Percentiles rank a stretch among this genome's conserved stretches.
These are phyloP conservation scores for Aspergillus flavus DNA, from an alignment of 2,329 filamentous ascomycete species.

Conservation along the genomic window DNA sequence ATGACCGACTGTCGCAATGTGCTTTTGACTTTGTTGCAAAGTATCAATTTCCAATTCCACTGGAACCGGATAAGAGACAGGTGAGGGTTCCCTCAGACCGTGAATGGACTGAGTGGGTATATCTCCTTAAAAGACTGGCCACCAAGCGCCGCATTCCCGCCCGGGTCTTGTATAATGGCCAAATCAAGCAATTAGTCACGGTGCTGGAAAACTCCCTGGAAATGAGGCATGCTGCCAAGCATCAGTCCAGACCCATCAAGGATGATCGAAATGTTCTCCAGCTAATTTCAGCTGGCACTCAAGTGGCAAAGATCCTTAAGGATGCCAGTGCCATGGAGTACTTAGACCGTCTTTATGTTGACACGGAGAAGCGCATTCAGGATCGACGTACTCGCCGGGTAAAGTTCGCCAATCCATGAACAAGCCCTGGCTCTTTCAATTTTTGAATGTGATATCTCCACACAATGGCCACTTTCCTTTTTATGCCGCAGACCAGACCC, in stretches of 20 bases:
- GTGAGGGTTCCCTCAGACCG: constrained; percentile 74
- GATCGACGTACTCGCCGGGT: constrained; percentile 55
- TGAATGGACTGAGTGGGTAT: constrained; percentile 92
- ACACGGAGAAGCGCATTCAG: constrained; percentile 77
- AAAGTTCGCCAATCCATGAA: constrained; percentile 37
- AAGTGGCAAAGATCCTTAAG: constrained; percentile 85
- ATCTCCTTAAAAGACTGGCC: constrained; percentile 79
- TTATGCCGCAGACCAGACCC: constrained; percentile 1
- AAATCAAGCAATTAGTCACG: constrained; percentile 89
- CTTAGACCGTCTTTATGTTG: constrained; percentile 77
- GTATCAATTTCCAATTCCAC: constrained; percentile 85
- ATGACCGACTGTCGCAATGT: constrained; percentile 81
- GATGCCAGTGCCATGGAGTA: constrained; percentile 82
- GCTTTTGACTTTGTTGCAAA: constrained; percentile 89
- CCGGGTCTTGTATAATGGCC: constrained; percentile 80
- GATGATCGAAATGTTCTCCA: constrained; percentile 88
- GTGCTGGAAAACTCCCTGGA: constrained; percentile 86
- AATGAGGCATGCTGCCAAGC: constrained; percentile 82
- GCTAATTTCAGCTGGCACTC: constrained; percentile 81
- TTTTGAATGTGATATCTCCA: constrained; percentile 15
- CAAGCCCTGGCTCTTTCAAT: constrained; percentile 4
- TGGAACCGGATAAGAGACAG: constrained; percentile 79
- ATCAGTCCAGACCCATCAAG: constrained; percentile 80
- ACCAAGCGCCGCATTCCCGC: constrained; percentile 85
- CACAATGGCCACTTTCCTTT: constrained; percentile 12